A percentile compares a stretch with the other conserved stretches of the same genome.
Conservation (phyloP, 1,284 basidiomycete species). For the Wallemia ichthyophaga region DNA sequence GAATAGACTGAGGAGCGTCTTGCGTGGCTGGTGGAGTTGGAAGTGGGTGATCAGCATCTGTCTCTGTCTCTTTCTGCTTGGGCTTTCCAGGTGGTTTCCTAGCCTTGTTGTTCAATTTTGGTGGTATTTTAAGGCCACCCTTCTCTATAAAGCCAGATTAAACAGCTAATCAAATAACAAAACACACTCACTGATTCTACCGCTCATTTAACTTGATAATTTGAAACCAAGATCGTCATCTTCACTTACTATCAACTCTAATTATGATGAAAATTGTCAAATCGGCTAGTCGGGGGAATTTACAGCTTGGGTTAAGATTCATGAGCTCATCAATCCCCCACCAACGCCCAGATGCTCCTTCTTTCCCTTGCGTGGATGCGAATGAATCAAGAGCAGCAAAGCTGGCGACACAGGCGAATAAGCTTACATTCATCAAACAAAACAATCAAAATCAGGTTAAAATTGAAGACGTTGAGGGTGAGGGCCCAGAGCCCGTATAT, state of each 20-base stretch:
- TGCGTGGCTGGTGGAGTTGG: background rate
- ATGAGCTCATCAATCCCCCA: background rate
- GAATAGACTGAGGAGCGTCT: background rate
- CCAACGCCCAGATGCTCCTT: constrained; percentile 1
- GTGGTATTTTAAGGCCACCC: background rate
- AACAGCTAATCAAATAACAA: background rate
- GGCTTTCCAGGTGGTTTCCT: no score
- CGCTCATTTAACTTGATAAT: background rate
- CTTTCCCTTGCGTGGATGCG: constrained; percentile 11
- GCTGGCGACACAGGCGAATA: constrained; percentile 2
- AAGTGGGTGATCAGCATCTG: background rate
- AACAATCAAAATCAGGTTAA: background rate
- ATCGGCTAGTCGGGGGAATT: background rate
- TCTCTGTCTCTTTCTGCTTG: background rate
- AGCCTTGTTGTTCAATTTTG: background rate
- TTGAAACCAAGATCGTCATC: background rate
- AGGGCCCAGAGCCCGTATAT: constrained; percentile 18
- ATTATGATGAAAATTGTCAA: background rate
- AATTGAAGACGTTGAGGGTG: constrained; percentile 5
- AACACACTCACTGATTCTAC: background rate
- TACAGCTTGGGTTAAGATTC: background rate
- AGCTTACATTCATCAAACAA: constrained; percentile 2
- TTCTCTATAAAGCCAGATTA: background rate
- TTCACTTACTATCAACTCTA: background rate
- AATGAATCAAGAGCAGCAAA: constrained; percentile 6